A percentile compares a stretch with the other conserved stretches of the same genome.
phyloP scores from a whole-genome alignment of 1,284 basidiomycete species.

The Apiotrichum siamense region DNA sequence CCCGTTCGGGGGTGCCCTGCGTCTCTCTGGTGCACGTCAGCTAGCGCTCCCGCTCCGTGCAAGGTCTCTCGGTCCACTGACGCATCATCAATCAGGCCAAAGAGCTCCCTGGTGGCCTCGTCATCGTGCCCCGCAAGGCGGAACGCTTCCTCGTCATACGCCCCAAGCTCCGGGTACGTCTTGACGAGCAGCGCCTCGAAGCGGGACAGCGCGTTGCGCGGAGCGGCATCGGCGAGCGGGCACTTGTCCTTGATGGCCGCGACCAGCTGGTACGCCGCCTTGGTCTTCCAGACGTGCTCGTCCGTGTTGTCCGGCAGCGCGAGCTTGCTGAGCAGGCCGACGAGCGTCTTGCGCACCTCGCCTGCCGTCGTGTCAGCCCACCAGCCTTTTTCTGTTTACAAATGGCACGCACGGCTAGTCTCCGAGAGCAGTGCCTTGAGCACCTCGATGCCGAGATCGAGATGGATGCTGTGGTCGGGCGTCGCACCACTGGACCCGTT shows the following conservation, averaged over 20 bases:
- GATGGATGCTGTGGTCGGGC: slow-evolving; percentile 58
- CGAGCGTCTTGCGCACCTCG: slow-evolving; percentile 73
- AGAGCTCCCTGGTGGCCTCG: slow-evolving; percentile 28
- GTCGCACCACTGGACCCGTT: not conserved
- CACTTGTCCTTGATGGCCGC: slow-evolving; percentile 63
- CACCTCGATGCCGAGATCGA: slow-evolving; percentile 71
- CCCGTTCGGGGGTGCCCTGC: slow-evolving; percentile 7
- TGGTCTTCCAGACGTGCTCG: slow-evolving; percentile 58
- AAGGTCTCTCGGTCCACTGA: slow-evolving; percentile 20
- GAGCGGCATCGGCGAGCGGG: slow-evolving; percentile 62
- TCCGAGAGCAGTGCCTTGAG: slow-evolving; percentile 53
- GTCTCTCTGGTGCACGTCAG: no score
- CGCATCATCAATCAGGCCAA: slow-evolving; percentile 44
- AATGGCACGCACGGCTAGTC: slow-evolving; percentile 33
- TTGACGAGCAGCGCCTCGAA: slow-evolving; percentile 60
- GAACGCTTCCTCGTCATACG: slow-evolving; percentile 61
- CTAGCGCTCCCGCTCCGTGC: no score
- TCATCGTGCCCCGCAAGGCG: slow-evolving; percentile 24
- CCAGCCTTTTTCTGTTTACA: no score
- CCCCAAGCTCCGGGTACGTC: slow-evolving; percentile 57
- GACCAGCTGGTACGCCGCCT: slow-evolving; percentile 59
- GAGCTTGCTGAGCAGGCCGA: slow-evolving; percentile 72
- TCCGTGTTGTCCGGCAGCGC: slow-evolving; percentile 58
- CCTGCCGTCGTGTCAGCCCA: slow-evolving; percentile 50
- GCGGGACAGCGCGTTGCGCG: slow-evolving; percentile 63